Evolutionary conservation across 2,329 filamentous ascomycete species (phyloP), one percentile per base, ranked within the genome.

Genomic region (Dothistroma pini): DNA sequence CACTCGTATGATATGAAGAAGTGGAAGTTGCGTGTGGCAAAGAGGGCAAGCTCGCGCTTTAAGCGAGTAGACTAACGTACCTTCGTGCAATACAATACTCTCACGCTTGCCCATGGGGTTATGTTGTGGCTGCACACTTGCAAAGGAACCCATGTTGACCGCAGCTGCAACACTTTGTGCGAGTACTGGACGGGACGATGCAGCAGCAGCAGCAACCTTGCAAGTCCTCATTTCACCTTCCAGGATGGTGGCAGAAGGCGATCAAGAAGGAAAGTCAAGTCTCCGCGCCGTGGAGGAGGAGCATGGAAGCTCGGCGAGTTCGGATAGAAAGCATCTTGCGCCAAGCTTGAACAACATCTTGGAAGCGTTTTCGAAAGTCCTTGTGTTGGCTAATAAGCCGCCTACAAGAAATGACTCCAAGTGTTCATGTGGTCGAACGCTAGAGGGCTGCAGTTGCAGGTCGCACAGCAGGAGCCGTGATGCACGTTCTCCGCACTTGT

Each of bases 161-260:
- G 41, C 41, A 44, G 11, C 29, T 38, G 32, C 32, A 41, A 38
- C n/a, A 34, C 19, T 25, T 4, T 41, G 52, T 54, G 49, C 52
- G 32, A 54, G 22, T 32, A 54, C 32, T 38, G 52, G 31, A n/a
- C n/a, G n/a, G n/a, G n/a, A n/a, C n/a, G n/a, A 22, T 32, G 38
- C 31, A 14, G 9, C 21, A 25, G 14, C 29, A 14, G 51, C 51
- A 53, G 51, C 5, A 57, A 14, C 55, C 55, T 50, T 57, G 55
- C 44, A 19, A n/a, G 34, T 57, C 55, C 29, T 57, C 55, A 51
- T 57, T 51, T 35, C 55, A 34, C 51, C 41, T 44, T 44, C 41
- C 41, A 3, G 41, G 14, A 44, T 4, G 16, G 41, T 44, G n/a
- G 41, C 14, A n/a, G n/a, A 44, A 44, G 12, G 8, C 14, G 41